Percentiles rank a stretch among this genome's conserved stretches.
phyloP scores from a whole-genome alignment of 805 yeast genomes.

The Hanseniaspora meyeri region DNA sequence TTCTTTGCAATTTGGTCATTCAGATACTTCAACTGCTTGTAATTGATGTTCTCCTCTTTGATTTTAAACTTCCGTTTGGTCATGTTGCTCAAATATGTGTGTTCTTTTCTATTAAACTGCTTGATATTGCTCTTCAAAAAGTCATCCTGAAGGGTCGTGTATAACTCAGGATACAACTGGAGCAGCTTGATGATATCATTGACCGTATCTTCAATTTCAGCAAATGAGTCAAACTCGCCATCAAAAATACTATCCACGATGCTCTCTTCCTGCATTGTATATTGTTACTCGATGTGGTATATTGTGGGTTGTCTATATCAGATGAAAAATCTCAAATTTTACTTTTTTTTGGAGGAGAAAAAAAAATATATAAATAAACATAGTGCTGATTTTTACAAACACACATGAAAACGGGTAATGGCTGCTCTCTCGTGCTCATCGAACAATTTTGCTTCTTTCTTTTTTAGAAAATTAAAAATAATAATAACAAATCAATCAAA shows the following conservation, averaged over 20 bases:
- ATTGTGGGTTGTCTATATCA: no score
- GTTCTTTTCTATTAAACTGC: slow-evolving; percentile 24
- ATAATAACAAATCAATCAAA: background rate
- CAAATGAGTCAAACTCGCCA: slow-evolving; percentile 30
- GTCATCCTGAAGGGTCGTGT: slow-evolving; percentile 26
- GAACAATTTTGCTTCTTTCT: no score
- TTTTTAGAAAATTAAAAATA: no score
- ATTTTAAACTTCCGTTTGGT: slow-evolving; percentile 47
- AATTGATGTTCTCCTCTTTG: slow-evolving; percentile 24
- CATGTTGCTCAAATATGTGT: slow-evolving; percentile 45
- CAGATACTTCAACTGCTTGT: slow-evolving; percentile 1
- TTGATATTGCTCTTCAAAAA: slow-evolving; percentile 9
- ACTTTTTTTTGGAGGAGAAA: background rate
- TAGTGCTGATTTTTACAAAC: no score
- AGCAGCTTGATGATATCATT: slow-evolving; percentile 51
- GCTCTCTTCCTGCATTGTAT: background rate
- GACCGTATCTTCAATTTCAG: slow-evolving; percentile 65
- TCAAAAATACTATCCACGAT: slow-evolving; percentile 25
- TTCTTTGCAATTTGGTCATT: slow-evolving; percentile 1
- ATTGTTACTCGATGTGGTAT: no score
- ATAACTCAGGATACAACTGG: slow-evolving; percentile 45
- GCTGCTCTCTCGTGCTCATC: no score
- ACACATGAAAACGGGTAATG: no score
- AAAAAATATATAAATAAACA: no score
- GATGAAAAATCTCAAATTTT: no score